Base-by-base conservation (phyloP, 2,329 filamentous ascomycete genomes). In the Paracamarosporium sp. region DNA sequence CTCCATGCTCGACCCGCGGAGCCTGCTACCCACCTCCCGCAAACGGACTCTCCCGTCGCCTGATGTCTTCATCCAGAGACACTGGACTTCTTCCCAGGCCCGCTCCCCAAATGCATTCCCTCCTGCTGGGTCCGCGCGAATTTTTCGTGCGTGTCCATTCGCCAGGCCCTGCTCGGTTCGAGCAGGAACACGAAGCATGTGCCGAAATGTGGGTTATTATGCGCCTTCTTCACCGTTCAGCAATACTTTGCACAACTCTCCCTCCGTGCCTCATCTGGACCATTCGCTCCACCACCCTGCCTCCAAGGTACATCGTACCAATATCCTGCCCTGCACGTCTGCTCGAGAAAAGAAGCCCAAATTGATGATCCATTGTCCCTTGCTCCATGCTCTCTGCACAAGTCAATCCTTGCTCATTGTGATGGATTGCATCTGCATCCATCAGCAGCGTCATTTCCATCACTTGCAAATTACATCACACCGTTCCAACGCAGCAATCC, bases 91-190 rank as follows among this genome's bases (percentile, higher is more conserved):
- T 44, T 58, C 56, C 48, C 59, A 57, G 56, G 45, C 55, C 54
- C 53, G 38, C 55, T 53, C 30, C 40, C 65, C 61, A 62, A 58
- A 69, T 64, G 61, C 47, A 25, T 64, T 43, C 71, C 70, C 58
- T 50, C 43, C 52, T 50, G 56, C 53, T 63, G 70, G 69, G 66
- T 63, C 60, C 46, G 57, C 45, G 53, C 56, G 67, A 64, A 64
- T 59, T 53, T 64, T 57, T 47, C 38, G n/a, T 36, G 20, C 9
- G 27, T 45, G 22, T 33, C 25, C 43, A 63, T 63, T 60, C 58
- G 58, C 53, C 51, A 56, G 64, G 48, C 48, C 54, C 55, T 55
- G 58, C 55, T 64, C 51, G 57, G 58, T 62, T 63, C 60, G 63
- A 60, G 53, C 63, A 59, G 20, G 28, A 41, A 60, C 24, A 50